These are phyloP conservation scores for Penicillium maclennaniae DNA, from an alignment of 495 filamentous ascomycete species.

Conservation along the genomic window DNA sequence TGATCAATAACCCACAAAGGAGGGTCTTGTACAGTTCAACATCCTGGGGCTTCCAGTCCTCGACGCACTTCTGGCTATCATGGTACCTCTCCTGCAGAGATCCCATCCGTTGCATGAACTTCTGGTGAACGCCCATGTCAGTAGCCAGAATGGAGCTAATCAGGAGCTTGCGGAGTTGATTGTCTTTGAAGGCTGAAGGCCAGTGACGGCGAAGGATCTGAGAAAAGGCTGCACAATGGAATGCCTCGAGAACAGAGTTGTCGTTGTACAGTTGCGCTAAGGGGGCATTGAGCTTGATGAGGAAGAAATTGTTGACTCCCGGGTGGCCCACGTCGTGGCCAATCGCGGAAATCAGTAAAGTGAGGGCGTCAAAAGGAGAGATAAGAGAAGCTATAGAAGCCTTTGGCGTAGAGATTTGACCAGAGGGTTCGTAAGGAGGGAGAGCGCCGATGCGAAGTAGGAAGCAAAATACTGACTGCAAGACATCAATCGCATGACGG, in stretches of 20 bases:
- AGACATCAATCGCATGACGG: slow-evolving; percentile 91
- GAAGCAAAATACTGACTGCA: slow-evolving; percentile 91
- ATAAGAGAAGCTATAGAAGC: slow-evolving; percentile 70
- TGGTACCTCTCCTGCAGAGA: slow-evolving; percentile 72
- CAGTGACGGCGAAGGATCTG: slow-evolving; percentile 93
- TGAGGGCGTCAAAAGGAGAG: slow-evolving; percentile 80
- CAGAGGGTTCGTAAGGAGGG: slow-evolving; percentile 54
- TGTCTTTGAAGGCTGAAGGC: slow-evolving; percentile 72
- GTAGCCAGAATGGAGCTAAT: slow-evolving; percentile 95
- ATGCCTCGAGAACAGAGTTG: slow-evolving; percentile 92
- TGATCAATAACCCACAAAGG: slow-evolving; percentile 85
- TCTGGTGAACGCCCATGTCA: slow-evolving; percentile 94
- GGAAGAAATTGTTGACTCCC: slow-evolving; percentile 95
- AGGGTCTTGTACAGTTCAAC: slow-evolving; percentile 71
- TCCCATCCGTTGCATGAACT: slow-evolving; percentile 84
- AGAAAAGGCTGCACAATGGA: slow-evolving; percentile 95
- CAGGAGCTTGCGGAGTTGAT: slow-evolving; percentile 78
- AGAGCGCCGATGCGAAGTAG: slow-evolving; percentile 77
- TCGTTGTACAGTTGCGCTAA: slow-evolving; percentile 98
- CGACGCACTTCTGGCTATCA: slow-evolving; percentile 52
- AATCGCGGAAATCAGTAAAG: slow-evolving; percentile 87
- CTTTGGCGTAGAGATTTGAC: slow-evolving; percentile 24
- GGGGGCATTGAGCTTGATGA: slow-evolving; percentile 88
- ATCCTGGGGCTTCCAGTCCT: slow-evolving; percentile 69
- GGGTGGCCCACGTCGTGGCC: slow-evolving; percentile 97